A percentile compares a stretch with the other conserved stretches of the same genome.
phyloP scores from a whole-genome alignment of 2,329 filamentous ascomycete genomes.

The Stemphylium lycopersici region DNA sequence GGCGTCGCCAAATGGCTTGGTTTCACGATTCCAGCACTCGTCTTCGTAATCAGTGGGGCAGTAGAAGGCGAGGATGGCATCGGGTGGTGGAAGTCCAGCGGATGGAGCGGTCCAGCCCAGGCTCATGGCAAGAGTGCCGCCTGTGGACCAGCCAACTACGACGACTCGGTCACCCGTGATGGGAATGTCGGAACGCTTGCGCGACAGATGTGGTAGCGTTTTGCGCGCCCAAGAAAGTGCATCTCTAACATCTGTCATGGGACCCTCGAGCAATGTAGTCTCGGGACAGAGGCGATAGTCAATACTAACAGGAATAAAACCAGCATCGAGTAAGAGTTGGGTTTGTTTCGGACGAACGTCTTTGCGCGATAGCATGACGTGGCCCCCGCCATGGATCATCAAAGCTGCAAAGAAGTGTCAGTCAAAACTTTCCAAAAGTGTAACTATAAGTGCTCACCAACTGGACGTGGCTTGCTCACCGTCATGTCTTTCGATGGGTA shows the following conservation, averaged over 20 bases:
- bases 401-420: constrained; percentile 38
- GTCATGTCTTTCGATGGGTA: too few relatives aligned
- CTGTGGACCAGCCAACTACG: constrained; percentile 58
- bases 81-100: constrained; percentile 45
- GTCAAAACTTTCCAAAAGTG: constrained; percentile 1
- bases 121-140: constrained; percentile 56
- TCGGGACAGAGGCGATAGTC: constrained; percentile 61
- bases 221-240: constrained; percentile 2
- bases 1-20: background rate
- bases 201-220: background rate
- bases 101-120: constrained; percentile 47
- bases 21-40: too few relatives aligned
- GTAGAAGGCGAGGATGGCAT: constrained; percentile 57
- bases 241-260: constrained; percentile 55
- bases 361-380: constrained; percentile 50
- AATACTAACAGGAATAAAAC: constrained; percentile 56
- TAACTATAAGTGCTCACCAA: constrained; percentile 2
- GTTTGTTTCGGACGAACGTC: constrained; percentile 50
- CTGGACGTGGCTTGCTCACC: too few relatives aligned
- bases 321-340: constrained; percentile 43
- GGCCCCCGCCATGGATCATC: constrained; percentile 56
- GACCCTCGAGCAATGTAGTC: constrained; percentile 52
- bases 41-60: constrained; percentile 38
- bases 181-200: background rate
- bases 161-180: constrained; percentile 45